Percentiles rank a stretch among this genome's conserved stretches.
Conservation (phyloP, 495 filamentous ascomycete species). For the Aspergillus indologenus region DNA sequence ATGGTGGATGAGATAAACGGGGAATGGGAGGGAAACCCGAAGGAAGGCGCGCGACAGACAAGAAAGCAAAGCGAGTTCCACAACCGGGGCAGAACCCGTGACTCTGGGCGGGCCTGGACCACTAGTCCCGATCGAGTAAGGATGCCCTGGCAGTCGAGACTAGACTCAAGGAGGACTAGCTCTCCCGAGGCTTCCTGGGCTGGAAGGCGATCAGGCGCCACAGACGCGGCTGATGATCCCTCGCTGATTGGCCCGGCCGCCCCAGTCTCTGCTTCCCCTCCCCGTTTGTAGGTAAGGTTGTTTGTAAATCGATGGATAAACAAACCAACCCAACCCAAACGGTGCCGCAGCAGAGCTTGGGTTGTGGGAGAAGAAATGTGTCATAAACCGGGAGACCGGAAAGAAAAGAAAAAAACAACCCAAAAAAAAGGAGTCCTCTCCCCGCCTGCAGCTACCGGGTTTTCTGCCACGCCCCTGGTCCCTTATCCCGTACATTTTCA, state of each 20-base stretch:
- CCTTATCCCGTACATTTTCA: neutral
- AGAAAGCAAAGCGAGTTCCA: constrained; percentile 14
- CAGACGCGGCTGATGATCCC: constrained; percentile 20
- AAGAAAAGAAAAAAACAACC: no score
- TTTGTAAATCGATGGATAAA: constrained; percentile 11
- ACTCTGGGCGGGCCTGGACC: constrained; percentile 30
- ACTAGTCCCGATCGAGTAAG: constrained; percentile 29
- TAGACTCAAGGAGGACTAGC: constrained; percentile 29
- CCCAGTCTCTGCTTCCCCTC: neutral
- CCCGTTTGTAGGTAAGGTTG: neutral
- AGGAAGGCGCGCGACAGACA: constrained; percentile 5
- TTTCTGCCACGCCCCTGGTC: no score
- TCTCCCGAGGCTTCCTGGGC: constrained; percentile 36
- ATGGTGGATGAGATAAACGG: constrained; percentile 11
- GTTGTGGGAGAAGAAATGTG: neutral
- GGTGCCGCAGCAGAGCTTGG: neutral
- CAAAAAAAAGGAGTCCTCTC: no score
- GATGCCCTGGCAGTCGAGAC: constrained; percentile 18
- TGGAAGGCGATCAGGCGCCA: constrained; percentile 37
- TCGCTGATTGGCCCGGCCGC: constrained; percentile 13
- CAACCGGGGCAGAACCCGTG: constrained; percentile 37
- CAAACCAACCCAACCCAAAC: constrained; percentile 16
- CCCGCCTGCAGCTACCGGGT: no score
- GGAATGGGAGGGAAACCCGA: constrained; percentile 18
- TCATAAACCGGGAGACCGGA: neutral